Evolutionary conservation across 2,329 filamentous ascomycete species (phyloP), one percentile per base, ranked within the genome.

Genomic region (Chaetomiaceae sp.): DNA sequence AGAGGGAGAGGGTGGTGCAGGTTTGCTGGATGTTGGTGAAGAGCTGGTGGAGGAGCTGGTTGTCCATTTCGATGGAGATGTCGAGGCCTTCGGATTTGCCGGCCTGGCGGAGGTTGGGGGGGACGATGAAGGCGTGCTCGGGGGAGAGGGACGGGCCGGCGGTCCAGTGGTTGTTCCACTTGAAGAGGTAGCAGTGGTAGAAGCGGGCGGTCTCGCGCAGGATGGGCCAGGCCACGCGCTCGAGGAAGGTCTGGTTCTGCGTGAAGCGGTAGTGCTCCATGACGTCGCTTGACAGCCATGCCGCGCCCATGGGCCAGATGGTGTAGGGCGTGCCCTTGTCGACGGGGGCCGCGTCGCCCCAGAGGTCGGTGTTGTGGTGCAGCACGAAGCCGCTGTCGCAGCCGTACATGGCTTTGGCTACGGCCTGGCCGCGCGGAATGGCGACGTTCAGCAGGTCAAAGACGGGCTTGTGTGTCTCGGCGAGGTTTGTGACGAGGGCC

Each of bases 271-370:
- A 72, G 45, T 69, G 66, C 51, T 75, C 69, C 56, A 71, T 69
- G 17, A 69, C 61, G 55, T 75, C 71, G 39, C 63, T 65, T 17
- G 66, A 67, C 6, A 75, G 55, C 73, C 72, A 75, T 7, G 69
- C 70, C 0, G 65, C 68, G 14, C 71, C 69, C 50, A 74, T 62
- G 1, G 71, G 71, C 72, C 72, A 75, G 54, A 68, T 61, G 3
- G 63, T 69, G 7, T 59, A 62, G 5, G 61, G 59, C 4, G 59
- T 58, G 49, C 58, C 56, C 47, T 56, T 56, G 53, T 61, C 57
- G 19, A 55, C 51, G 17, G 59, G 59, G 11, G 55, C 58, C 15
- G 57, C 45, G 44, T 61, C 59, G 33, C 53, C 59, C 59, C 58
- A 60, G 33, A 61, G 33, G 40, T 61, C 59, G 14, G 55, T 61